Base-by-base conservation (phyloP, 129 eudicot species). In the Centrapalus pauciflorus region DNA sequence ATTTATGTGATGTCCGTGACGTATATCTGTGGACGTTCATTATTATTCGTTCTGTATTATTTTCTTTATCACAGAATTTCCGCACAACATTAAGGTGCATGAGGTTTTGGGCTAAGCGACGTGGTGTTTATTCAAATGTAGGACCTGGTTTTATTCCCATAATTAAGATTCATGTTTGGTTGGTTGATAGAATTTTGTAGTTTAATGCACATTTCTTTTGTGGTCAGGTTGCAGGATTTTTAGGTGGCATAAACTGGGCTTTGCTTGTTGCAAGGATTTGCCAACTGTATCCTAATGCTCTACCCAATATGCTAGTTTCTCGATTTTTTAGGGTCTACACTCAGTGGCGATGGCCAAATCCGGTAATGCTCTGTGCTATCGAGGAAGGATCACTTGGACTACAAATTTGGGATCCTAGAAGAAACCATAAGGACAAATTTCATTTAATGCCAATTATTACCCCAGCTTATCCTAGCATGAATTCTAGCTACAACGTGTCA, bases 81-180 rank as follows among this genome's bases (percentile, higher is more conserved):
- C 95, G 96, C 20, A 93, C 98, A 28, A 78, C 98, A 20, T 77
- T 93, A 59, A 90, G 98, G 76, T 93, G 95, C 84, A 74, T 93
- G 96, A 81, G 87, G 68, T 89, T 83, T 67, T 93, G 96, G 98
- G 98, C 98, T 32, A 93, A 93, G 70, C 91, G 90, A 33, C 92
- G 98, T 46, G 98, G 96, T 23, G 92, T 93, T 67, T 93, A 93
- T 75, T 93, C 98, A 67, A 93, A 93, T 69, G 98, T 93, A 88
- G 3, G 80, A 4, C 37, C 17, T n/a, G 1, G 3, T 68, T 12
- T 38, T n/a, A n/a, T n/a, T 62, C 2, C 20, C 30, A 43, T 26
- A 24, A 43, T 30, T 28, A 41, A 28, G 4, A 24, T 17, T 12
- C 59, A 28, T 14, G 14, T 34, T 49, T n/a, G 3, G 29, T 23